phyloP scores from a whole-genome alignment of 768 basidiomycete species.

The Suillus subalutaceus region DNA sequence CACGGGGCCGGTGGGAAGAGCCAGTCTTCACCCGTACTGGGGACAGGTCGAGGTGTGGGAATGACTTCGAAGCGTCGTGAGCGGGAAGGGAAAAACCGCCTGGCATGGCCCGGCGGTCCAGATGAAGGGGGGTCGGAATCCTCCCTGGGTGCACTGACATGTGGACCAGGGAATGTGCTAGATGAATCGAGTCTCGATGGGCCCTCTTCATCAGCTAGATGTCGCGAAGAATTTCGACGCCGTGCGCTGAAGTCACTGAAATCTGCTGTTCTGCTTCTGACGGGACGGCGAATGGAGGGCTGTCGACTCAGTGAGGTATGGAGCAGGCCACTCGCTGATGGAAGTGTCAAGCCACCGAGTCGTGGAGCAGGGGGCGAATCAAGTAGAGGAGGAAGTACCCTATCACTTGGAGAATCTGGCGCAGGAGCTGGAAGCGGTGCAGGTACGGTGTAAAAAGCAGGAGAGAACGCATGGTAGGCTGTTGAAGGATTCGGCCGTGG shows the following conservation, averaged over 20 bases:
- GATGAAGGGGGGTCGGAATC: conserved; percentile 6
- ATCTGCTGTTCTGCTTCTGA: conserved; percentile 58
- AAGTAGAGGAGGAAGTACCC: conserved; percentile 32
- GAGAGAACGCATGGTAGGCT: conserved; percentile 21
- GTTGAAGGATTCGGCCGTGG: conserved; percentile 31
- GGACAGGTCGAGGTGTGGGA: conserved; percentile 32
- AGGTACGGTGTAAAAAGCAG: conserved; percentile 25
- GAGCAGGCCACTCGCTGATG: conserved; percentile 26
- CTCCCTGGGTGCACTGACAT: conserved; percentile 11
- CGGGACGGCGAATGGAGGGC: conserved; percentile 61
- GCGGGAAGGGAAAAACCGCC: conserved; percentile 63
- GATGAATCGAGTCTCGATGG: conserved; percentile 8
- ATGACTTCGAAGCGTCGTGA: conserved; percentile 45
- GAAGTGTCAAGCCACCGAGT: conserved; percentile 20
- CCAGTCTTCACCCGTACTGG: conserved; percentile 35
- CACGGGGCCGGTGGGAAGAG: conserved; percentile 32
- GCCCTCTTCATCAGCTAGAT: conserved; percentile 33
- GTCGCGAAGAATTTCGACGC: conserved; percentile 54
- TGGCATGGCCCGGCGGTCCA: conserved; percentile 32
- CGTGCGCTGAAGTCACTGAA: conserved; percentile 75
- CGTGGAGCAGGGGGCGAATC: conserved; percentile 29
- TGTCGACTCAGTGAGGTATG: conserved; percentile 52
- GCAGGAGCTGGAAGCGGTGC: conserved; percentile 32
- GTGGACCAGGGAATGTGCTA: conserved; percentile 16
- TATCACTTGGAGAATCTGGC: conserved; percentile 24